Evolutionary conservation across 495 filamentous ascomycete species (phyloP).

Genomic region (Xylaria bambusicola): DNA sequence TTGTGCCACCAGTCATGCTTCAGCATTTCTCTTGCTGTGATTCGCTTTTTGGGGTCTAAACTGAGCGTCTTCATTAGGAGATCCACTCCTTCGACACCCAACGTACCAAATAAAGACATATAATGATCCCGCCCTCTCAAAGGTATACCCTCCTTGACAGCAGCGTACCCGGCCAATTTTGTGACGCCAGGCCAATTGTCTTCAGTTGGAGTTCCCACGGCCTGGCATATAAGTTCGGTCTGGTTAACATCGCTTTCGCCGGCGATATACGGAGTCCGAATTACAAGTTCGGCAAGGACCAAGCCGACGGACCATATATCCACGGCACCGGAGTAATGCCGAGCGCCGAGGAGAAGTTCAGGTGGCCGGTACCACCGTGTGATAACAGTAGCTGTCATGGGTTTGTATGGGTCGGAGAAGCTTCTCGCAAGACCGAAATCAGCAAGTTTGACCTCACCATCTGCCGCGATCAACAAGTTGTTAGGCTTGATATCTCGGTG

Average conservation of each 20-base stretch:
- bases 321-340: constrained; percentile 85
- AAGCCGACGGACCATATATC: constrained; percentile 95
- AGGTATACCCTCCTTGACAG: constrained; percentile 61
- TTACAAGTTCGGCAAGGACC: constrained; percentile 88
- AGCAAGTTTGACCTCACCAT: constrained; percentile 91
- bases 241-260: constrained; percentile 73
- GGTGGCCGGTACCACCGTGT: constrained; percentile 96
- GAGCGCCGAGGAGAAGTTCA: constrained; percentile 86
- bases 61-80: constrained; percentile 81
- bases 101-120: constrained; percentile 68
- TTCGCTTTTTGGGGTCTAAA: constrained; percentile 81
- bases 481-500: constrained; percentile 99
- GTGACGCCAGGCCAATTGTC: constrained; percentile 94
- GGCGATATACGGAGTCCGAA: constrained; percentile 76
- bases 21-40: constrained; percentile 72
- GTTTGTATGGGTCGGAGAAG: constrained; percentile 83
- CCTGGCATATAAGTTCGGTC: constrained; percentile 75
- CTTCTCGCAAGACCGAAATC: constrained; percentile 94
- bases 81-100: constrained; percentile 80
- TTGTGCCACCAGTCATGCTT: constrained; percentile 83
- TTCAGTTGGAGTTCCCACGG: constrained; percentile 89
- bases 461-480: constrained; percentile 90
- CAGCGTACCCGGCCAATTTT: constrained; percentile 72
- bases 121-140: constrained; percentile 69
- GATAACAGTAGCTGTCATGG: constrained; percentile 94